These are phyloP conservation scores for Tricholoma sp. DNA, from an alignment of 768 basidiomycete genomes.

Conservation along the genomic window DNA sequence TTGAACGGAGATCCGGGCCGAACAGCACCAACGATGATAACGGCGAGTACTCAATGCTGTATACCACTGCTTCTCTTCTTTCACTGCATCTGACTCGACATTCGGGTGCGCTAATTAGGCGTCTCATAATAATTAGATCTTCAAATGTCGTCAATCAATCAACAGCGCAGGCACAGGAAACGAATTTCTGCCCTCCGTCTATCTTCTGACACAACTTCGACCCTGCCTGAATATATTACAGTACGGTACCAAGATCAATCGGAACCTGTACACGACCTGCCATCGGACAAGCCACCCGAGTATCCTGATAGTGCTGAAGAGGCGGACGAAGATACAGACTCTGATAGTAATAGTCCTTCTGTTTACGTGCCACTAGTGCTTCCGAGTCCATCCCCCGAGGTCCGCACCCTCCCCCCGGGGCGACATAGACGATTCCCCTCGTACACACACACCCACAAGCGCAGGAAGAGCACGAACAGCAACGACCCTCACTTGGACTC, in stretches of 20 bases:
- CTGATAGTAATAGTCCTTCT: constrained; percentile 24
- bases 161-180: constrained; percentile 33
- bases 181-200: constrained; percentile 51
- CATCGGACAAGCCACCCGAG: constrained; percentile 64
- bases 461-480: constrained; percentile 22
- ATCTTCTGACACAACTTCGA: constrained; percentile 62
- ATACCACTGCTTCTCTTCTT: neutral
- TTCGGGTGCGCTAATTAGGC: constrained; percentile 15
- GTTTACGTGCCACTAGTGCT: constrained; percentile 22
- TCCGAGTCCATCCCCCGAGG: constrained; percentile 20
- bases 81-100: constrained; percentile 16
- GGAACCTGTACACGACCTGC: constrained; percentile 10
- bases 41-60: neutral
- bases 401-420: constrained; percentile 27
- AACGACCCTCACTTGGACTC: constrained; percentile 65
- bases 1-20: neutral
- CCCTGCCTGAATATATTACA: constrained; percentile 59
- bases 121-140: neutral
- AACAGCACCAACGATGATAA: neutral
- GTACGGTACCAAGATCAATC: constrained; percentile 8
- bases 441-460: constrained; percentile 20
- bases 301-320: constrained; percentile 77
- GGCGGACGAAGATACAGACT: constrained; percentile 64
- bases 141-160: neutral
- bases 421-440: constrained; percentile 26